A percentile compares a stretch with the other conserved stretches of the same genome.
Evolutionary conservation across 352 stramenopile species (phyloP).

Genomic region (Globisporangium barbulae): DNA sequence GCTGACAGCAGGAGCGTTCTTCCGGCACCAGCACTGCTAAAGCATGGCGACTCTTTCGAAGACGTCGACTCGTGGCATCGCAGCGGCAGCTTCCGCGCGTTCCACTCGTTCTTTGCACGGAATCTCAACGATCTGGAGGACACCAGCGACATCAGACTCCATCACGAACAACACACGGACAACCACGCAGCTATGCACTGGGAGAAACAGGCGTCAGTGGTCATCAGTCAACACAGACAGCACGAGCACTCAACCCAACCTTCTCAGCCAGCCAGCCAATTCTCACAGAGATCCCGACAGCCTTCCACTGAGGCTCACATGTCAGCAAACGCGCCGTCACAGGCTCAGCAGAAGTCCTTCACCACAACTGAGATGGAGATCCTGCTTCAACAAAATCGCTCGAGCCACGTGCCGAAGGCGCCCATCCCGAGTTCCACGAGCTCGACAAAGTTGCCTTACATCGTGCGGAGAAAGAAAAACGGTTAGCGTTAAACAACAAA

Average conservation of each 20-base stretch:
- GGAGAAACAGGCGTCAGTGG: background rate
- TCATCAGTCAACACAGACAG: constrained; percentile 7
- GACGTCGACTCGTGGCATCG: constrained; percentile 23
- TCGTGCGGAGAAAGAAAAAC: constrained; percentile 30
- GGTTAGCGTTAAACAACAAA: background rate
- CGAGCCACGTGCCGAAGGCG: background rate
- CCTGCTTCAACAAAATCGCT: constrained; percentile 11
- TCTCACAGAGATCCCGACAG: background rate
- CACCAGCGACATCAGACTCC: background rate
- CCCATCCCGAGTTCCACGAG: constrained; percentile 2
- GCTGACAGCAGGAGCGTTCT: constrained; percentile 2
- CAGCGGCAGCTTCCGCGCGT: constrained; percentile 33
- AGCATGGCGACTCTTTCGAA: constrained; percentile 14
- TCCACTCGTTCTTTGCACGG: constrained; percentile 46
- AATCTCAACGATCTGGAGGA: constrained; percentile 12
- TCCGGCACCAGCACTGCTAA: constrained; percentile 19
- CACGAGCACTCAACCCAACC: background rate
- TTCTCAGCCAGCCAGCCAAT: background rate
- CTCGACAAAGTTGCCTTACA: constrained; percentile 41
- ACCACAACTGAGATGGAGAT: constrained; percentile 12
- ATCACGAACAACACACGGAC: background rate
- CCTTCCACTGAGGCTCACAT: background rate
- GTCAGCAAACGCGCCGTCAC: background rate
- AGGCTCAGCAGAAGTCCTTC: constrained; percentile 6
- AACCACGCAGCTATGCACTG: background rate